These are phyloP conservation scores for Exsudoporus frostii DNA, from an alignment of 768 basidiomycete species.

Conservation along the genomic window DNA sequence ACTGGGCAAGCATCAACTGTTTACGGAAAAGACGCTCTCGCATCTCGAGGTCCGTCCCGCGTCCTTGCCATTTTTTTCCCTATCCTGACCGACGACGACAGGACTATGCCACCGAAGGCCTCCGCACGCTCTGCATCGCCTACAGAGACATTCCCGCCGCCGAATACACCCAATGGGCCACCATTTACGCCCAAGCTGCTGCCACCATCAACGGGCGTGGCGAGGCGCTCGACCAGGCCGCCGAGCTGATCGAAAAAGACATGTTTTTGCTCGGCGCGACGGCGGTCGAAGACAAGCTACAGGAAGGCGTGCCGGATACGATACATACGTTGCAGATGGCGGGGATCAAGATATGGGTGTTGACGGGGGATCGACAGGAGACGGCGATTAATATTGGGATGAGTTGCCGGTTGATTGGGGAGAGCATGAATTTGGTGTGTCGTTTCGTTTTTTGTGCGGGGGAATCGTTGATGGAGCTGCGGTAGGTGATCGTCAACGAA, in stretches of 20 bases:
- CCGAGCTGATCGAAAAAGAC: conserved; percentile 95
- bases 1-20: conserved; percentile 79
- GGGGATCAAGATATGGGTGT: conserved; percentile 99
- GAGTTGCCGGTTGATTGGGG: conserved; percentile 94
- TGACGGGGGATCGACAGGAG: conserved; percentile 97
- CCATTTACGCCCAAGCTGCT: conserved; percentile 88
- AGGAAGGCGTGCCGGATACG: conserved; percentile 97
- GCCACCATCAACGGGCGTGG: conserved; percentile 93
- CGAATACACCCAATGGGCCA: conserved; percentile 87
- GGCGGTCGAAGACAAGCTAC: conserved; percentile 97
- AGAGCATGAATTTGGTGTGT: conserved; percentile 89
- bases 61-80: not conserved
- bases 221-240: conserved; percentile 91
- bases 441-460: not conserved
- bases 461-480: not conserved
- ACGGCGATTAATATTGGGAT: conserved; percentile 99
- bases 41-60: conserved; percentile 76
- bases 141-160: conserved; percentile 88
- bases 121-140: conserved; percentile 94
- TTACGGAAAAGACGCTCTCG: conserved; percentile 77
- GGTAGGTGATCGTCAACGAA: conserved; percentile 79
- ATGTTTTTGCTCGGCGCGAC: conserved; percentile 92
- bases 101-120: conserved; percentile 97
- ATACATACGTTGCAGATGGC: conserved; percentile 98
- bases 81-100: conserved; percentile 23